Evolutionary conservation across 139 green algal species (phyloP).

Genomic region (Trebouxia sp.): DNA sequence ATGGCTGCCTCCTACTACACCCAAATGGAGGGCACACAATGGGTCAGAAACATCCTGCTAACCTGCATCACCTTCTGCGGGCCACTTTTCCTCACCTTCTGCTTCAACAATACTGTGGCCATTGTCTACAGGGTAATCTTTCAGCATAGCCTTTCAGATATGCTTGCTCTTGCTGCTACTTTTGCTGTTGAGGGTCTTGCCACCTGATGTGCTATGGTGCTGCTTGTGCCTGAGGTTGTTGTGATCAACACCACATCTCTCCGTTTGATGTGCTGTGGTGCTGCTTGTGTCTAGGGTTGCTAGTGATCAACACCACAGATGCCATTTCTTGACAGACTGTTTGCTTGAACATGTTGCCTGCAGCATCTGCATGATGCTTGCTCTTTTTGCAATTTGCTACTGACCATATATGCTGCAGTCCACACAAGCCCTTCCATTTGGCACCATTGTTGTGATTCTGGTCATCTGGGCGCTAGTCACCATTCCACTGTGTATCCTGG

Average conservation of each 20-base stretch:
- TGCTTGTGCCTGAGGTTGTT: too few species aligned
- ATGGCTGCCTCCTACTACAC: slow-evolving; percentile 84
- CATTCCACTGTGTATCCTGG: slow-evolving; percentile 90
- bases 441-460: slow-evolving; percentile 85
- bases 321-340: too few species aligned
- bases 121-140: slow-evolving; percentile 56
- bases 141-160: too few species aligned
- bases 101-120: slow-evolving; percentile 86
- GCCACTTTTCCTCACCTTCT: slow-evolving; percentile 76
- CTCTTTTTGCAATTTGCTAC: too few species aligned
- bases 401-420: slow-evolving; percentile 11
- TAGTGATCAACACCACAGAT: too few species aligned
- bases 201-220: too few species aligned
- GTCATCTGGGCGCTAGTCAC: slow-evolving; percentile 86
- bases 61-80: slow-evolving; percentile 75
- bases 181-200: too few species aligned
- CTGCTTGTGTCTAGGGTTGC: too few species aligned
- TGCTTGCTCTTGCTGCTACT: too few species aligned
- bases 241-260: too few species aligned
- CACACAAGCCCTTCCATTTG: slow-evolving; percentile 77
- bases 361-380: too few species aligned
- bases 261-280: too few species aligned
- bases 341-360: neutral
- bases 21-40: slow-evolving; percentile 56
- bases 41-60: slow-evolving; percentile 73